A percentile compares a stretch with the other conserved stretches of the same genome.
phyloP scores from a whole-genome alignment of 1,139 yeast species.

The Zygosaccharomyces pseudobailii region DNA sequence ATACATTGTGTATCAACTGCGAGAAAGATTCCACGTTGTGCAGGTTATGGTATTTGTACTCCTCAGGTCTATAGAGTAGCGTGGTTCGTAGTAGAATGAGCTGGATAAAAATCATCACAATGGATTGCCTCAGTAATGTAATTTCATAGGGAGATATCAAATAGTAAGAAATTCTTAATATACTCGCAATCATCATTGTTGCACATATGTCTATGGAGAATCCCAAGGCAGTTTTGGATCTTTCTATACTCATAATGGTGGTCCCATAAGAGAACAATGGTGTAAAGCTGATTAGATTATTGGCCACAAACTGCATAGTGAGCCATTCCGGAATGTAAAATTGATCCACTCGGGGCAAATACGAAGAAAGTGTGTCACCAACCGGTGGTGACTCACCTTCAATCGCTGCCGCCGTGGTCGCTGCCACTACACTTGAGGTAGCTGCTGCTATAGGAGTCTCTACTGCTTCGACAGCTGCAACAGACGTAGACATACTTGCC shows the following conservation, averaged over 20 bases:
- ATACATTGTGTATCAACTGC: constrained; percentile 28
- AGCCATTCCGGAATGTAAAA: constrained; percentile 44
- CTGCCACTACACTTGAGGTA: background rate
- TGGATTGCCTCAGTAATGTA: constrained; percentile 67
- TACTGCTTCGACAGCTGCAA: background rate
- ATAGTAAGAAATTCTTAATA: constrained; percentile 70
- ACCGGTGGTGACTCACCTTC: constrained; percentile 4
- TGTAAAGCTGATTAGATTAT: constrained; percentile 55
- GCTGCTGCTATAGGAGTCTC: background rate
- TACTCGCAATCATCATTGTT: constrained; percentile 78
- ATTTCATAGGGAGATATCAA: constrained; percentile 74
- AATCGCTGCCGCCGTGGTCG: background rate
- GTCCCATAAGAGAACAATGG: constrained; percentile 86
- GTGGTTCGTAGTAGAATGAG: constrained; percentile 57
- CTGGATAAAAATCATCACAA: constrained; percentile 76
- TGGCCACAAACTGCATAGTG: constrained; percentile 38
- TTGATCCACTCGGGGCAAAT: constrained; percentile 37
- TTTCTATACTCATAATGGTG: constrained; percentile 64
- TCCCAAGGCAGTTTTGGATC: constrained; percentile 63
- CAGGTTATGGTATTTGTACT: constrained; percentile 34
- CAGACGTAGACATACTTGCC: background rate
- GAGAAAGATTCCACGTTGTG: constrained; percentile 27
- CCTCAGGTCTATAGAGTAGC: constrained; percentile 49
- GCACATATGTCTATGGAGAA: constrained; percentile 87
- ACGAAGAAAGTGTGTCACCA: constrained; percentile 25